Evolutionary conservation across 2,329 filamentous ascomycete species (phyloP).

Genomic region (Dactylellina haptotyla): DNA sequence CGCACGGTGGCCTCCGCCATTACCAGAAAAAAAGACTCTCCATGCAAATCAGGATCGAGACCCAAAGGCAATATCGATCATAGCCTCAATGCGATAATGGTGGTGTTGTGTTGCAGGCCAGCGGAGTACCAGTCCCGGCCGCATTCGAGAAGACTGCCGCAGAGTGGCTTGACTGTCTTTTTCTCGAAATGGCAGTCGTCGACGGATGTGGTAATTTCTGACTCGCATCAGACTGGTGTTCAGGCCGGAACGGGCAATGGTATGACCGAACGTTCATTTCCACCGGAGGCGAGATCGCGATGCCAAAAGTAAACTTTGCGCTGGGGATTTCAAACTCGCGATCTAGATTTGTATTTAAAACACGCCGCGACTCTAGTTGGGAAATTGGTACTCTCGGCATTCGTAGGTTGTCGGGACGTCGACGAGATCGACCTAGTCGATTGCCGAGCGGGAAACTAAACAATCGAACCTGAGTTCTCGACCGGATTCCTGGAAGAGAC

Average conservation of each 20-base stretch:
- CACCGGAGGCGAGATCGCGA: background rate
- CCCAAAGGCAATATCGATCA: slow-evolving; percentile 26
- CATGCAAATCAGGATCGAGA: too few species aligned
- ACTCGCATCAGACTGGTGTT: background rate
- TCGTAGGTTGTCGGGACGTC: slow-evolving; percentile 12
- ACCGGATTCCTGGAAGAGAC: too few species aligned
- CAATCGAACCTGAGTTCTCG: background rate
- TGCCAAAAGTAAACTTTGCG: background rate
- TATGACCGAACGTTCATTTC: slow-evolving; percentile 7
- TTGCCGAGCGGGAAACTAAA: background rate
- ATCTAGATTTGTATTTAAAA: slow-evolving; percentile 17
- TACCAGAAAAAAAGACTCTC: too few species aligned
- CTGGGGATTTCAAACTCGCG: background rate
- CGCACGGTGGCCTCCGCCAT: too few species aligned
- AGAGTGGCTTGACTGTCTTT: background rate
- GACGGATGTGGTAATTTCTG: slow-evolving; percentile 21
- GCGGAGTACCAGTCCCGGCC: slow-evolving; percentile 1
- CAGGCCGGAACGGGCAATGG: slow-evolving; percentile 32
- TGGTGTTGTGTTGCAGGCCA: slow-evolving; percentile 20
- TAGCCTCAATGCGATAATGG: background rate
- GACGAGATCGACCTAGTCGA: slow-evolving; percentile 4
- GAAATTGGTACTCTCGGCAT: background rate
- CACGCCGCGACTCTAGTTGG: slow-evolving; percentile 6
- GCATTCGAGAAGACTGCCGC: slow-evolving; percentile 20
- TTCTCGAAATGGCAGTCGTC: slow-evolving; percentile 1